Base-by-base conservation (phyloP, 2,329 filamentous ascomycete genomes). In the Colletotrichum simmondsii region DNA sequence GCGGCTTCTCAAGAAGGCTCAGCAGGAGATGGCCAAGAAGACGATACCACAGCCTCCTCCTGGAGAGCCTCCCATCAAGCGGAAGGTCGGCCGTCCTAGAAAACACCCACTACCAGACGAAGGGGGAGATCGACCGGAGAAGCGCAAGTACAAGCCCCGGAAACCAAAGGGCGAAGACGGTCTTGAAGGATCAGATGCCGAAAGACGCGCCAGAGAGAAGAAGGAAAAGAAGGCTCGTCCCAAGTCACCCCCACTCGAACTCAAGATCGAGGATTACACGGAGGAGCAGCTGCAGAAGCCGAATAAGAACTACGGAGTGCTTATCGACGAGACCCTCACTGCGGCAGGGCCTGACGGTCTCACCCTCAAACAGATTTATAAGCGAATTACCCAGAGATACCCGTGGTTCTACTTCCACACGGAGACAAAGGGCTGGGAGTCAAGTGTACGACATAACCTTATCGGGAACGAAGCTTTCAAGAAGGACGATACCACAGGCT, bases 341-440 rank as follows among this genome's bases (percentile, higher is more conserved):
- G 88, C 87, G 24, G 88, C 87, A 4, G 86, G 87, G 3, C 83
- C 85, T 3, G 85, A 89, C 4, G 74, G 74, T 28, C 80, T 91
- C 54, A 88, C 87, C 4, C 83, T 91, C 58, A 90, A 91, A 79
- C 89, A 91, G 79, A 90, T 91, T 67, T 91, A 91, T 81, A 91
- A 91, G 79, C 84, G 89, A 61, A 91, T 91, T 65, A 88, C 87
- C 75, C 83, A 85, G 72, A 85, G 84, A 75, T 91, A 91, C 75
- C 89, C 89, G 11, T 91, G 87, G 84, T 91, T 89, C 75, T 88
- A 87, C 75, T 91, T 91, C 76, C 85, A 84, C 66, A 88, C 89
- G 22, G 89, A 90, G 77, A 91, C 89, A 6, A 91, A 90, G 77
- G 89, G 89, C n/a, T 91, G 89, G 89, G 89, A 91, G 78, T 91